phyloP scores from a whole-genome alignment of 2,329 filamentous ascomycete genomes.

The Paecilomyces fulvus region DNA sequence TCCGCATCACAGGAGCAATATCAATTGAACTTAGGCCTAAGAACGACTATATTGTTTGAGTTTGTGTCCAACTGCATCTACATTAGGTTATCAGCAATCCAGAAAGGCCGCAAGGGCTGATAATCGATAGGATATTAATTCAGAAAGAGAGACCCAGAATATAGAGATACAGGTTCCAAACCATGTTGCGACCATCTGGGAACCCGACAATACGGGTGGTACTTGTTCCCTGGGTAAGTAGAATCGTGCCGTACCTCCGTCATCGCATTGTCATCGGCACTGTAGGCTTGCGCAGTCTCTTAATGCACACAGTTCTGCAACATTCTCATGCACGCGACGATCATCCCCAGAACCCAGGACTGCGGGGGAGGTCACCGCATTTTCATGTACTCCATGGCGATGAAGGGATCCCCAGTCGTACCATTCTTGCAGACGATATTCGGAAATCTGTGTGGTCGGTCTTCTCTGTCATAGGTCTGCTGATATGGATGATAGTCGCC shows the following conservation, averaged over 20 bases:
- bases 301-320: not conserved
- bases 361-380: not conserved
- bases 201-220: not conserved
- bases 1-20: not conserved
- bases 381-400: not conserved
- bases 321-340: not conserved
- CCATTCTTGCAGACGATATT: not conserved
- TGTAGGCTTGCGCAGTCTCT: not conserved
- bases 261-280: not conserved
- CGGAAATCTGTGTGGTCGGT: not conserved
- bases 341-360: not conserved
- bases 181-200: not conserved
- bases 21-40: not conserved
- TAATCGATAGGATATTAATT: not conserved
- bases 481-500: not conserved
- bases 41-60: not conserved
- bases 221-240: not conserved
- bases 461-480: not conserved
- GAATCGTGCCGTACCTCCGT: not conserved
- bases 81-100: not conserved
- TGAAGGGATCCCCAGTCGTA: not conserved
- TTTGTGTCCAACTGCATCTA: not conserved
- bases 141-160: not conserved
- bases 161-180: not conserved
- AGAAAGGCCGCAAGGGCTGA: not conserved